These are phyloP conservation scores for Adansonia gregorii DNA, from an alignment of 441 rosid species.

Conservation along the genomic window DNA sequence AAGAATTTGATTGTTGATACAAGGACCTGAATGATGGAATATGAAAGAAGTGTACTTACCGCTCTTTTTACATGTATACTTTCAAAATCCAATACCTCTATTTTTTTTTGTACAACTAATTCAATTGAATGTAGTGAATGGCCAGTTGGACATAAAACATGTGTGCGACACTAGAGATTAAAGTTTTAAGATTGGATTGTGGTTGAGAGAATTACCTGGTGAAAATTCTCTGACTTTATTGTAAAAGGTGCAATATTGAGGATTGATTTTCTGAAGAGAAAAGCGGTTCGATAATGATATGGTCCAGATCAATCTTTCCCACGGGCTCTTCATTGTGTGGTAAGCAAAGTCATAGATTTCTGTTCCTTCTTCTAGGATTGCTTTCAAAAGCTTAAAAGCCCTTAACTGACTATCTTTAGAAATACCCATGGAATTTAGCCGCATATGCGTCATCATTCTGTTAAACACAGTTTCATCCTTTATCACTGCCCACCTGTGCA, in stretches of 20 bases:
- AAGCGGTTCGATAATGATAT: conserved; percentile 47
- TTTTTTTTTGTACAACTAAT: background rate
- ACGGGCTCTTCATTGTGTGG: conserved; percentile 47
- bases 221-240: conserved; percentile 40
- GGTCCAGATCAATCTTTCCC: conserved; percentile 39
- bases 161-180: background rate
- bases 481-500: conserved; percentile 55
- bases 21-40: background rate
- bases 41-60: background rate
- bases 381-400: conserved; percentile 50
- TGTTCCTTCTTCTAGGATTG: conserved; percentile 32
- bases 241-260: conserved; percentile 46
- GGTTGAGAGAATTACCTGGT: conserved; percentile 44
- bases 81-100: background rate
- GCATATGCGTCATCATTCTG: conserved; percentile 32
- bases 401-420: conserved; percentile 52
- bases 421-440: conserved; percentile 41
- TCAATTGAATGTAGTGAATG: background rate
- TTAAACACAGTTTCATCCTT: conserved; percentile 54
- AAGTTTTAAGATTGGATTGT: background rate
- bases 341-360: conserved; percentile 49
- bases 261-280: conserved; percentile 44
- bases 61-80: background rate
- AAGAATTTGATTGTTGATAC: background rate
- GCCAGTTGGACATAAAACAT: background rate